Base-by-base conservation (phyloP, 2,329 filamentous ascomycete species). In the Chrysoporthe deuterocubensis region DNA sequence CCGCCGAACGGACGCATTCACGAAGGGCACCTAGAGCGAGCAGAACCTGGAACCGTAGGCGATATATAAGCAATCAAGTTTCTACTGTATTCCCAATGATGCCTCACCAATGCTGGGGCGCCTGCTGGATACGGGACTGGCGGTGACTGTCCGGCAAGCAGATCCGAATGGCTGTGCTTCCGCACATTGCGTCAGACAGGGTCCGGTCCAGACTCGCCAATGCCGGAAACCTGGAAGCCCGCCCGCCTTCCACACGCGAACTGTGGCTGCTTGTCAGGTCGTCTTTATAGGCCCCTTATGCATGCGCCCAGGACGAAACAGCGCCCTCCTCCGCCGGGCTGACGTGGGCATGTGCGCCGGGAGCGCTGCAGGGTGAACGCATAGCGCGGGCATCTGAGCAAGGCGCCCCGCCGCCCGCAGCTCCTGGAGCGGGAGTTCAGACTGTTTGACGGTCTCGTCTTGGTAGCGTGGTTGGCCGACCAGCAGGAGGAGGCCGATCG, bases 341-440 rank as follows among this genome's bases (percentile, higher is more conserved):
- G n/a, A 46, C 59, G 37, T 26, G 42, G 44, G 11, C 21, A 61
- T 14, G 48, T 18, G 34, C 32, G 40, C 5, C n/a, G 21, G 37
- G 13, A n/a, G 26, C 44, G 60, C 60, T 62, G 62, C 62, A 64
- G 50, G 62, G 62, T 64, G 62, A 44, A 56, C 34, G 62, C 62
- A 64, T 56, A 56, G 26, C 62, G 46, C 18, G 62, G 21, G 7
- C 8, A 40, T n/a, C 42, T 16, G 42, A 26, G 37, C 62, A 64
- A 37, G 40, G n/a, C 13, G 48, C 21, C 48, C 48, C 21, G 48
- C n/a, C 9, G 26, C 21, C 48, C 13, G 48, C 37, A 40, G 37
- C 6, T 9, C 5, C 6, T 6, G 37, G 50, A 52, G 21, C 26
- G 21, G 32, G 21, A 21, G 4, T 48, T 48, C 46, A 48, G n/a